phyloP scores from a whole-genome alignment of 257 asterid genomes.

The Hygrophila difformis region DNA sequence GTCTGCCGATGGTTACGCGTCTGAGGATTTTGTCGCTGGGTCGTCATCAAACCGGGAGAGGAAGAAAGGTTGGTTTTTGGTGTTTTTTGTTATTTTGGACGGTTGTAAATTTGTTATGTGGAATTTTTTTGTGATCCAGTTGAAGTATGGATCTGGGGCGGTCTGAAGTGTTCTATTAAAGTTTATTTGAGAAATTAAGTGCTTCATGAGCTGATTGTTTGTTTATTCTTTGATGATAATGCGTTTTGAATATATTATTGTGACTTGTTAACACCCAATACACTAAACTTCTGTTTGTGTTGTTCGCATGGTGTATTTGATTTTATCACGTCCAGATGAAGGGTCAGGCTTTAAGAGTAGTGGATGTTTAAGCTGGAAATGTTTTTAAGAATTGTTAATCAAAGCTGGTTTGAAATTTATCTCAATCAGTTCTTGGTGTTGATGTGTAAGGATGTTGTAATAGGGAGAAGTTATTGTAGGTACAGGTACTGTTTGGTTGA shows the following conservation, averaged over 20 bases:
- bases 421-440: background rate
- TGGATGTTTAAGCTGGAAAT: background rate
- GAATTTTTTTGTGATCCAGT: background rate
- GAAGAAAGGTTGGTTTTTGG: conserved; percentile 89
- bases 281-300: too few species aligned
- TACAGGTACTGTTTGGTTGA: background rate
- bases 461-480: background rate
- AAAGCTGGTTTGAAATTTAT: background rate
- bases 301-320: too few species aligned
- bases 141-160: conserved; percentile 21
- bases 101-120: background rate
- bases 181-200: too few species aligned
- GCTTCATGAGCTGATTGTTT: background rate
- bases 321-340: too few species aligned
- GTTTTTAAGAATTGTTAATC: background rate
- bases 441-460: background rate
- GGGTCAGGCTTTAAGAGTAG: too few species aligned
- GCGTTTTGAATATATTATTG: too few species aligned
- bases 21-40: conserved; percentile 91
- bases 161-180: too few species aligned
- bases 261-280: too few species aligned
- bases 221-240: too few species aligned
- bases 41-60: conserved; percentile 90
- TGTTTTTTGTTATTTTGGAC: background rate
- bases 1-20: conserved; percentile 82